phyloP scores from a whole-genome alignment of 176 grass and related monocot species.

The Miscanthus lutarioriparius region DNA sequence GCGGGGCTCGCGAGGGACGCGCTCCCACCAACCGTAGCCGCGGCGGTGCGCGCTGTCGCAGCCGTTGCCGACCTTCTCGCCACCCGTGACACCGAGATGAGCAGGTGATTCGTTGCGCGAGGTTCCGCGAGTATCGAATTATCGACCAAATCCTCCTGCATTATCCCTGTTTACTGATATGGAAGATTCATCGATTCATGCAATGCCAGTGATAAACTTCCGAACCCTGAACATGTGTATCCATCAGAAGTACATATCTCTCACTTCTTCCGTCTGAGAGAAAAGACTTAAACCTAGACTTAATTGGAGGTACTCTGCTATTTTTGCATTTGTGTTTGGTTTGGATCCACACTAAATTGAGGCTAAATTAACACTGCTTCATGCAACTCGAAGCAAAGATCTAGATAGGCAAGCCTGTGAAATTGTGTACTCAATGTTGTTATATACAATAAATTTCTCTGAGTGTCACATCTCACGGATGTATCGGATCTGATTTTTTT shows the following conservation, averaged over 20 bases:
- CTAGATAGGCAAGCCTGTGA: neutral
- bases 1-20: constrained; percentile 63
- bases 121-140: neutral
- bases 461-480: neutral
- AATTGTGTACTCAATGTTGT: neutral
- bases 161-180: neutral
- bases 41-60: constrained; percentile 59
- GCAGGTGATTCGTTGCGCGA: constrained; percentile 54
- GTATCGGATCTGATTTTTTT: constrained; percentile 13
- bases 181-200: neutral
- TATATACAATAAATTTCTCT: neutral
- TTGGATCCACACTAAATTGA: neutral
- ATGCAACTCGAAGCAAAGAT: neutral
- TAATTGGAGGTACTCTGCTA: neutral
- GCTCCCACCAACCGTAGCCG: constrained; percentile 56
- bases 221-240: neutral
- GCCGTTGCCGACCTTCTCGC: constrained; percentile 79
- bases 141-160: no score
- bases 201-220: neutral
- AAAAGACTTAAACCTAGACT: neutral
- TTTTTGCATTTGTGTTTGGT: neutral
- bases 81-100: constrained; percentile 91
- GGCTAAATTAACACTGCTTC: neutral
- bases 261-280: neutral
- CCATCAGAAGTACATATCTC: no score